Conservation (phyloP, 805 yeast genomes). For the Ogataea henricii region DNA sequence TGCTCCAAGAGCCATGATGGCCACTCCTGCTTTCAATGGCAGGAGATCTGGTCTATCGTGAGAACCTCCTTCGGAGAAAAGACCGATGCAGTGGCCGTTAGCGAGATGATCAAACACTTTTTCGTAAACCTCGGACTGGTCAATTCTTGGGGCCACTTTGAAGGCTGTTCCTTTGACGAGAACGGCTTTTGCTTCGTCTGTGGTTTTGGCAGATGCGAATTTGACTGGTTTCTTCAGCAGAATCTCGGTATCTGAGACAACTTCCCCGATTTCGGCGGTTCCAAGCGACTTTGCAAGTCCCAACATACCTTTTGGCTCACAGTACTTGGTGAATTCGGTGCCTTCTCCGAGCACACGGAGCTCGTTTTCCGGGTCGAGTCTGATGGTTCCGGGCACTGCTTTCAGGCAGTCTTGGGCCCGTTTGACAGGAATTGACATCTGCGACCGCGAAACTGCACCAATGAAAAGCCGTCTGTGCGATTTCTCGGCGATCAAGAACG, state of each 20-base stretch:
- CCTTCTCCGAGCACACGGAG: conserved; percentile 58
- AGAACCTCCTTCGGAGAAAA: conserved; percentile 98
- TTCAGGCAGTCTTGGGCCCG: conserved; percentile 87
- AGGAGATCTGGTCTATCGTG: conserved; percentile 91
- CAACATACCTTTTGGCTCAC: conserved; percentile 64
- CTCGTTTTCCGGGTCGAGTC: conserved; percentile 47
- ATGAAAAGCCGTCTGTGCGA: conserved; percentile 54
- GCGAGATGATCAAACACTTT: conserved; percentile 83
- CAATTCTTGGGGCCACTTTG: conserved; percentile 79
- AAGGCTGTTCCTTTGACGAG: conserved; percentile 56
- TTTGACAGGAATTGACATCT: conserved; percentile 85
- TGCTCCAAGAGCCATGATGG: conserved; percentile 97
- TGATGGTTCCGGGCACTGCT: conserved; percentile 67
- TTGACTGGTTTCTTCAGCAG: conserved; percentile 69
- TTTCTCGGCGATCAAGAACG: conserved; percentile 56
- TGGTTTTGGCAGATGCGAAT: conserved; percentile 38
- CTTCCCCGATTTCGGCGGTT: conserved; percentile 64
- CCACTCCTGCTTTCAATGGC: conserved; percentile 96
- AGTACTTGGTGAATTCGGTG: conserved; percentile 65
- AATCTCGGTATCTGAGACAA: conserved; percentile 73
- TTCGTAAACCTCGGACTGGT: conserved; percentile 82
- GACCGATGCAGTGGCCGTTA: conserved; percentile 81
- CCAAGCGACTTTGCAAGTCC: conserved; percentile 82
- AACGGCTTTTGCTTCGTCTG: conserved; percentile 40
- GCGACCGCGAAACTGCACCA: conserved; percentile 74